Conservation (phyloP, 1,284 basidiomycete species). For the Sporisorium reilianum region DNA sequence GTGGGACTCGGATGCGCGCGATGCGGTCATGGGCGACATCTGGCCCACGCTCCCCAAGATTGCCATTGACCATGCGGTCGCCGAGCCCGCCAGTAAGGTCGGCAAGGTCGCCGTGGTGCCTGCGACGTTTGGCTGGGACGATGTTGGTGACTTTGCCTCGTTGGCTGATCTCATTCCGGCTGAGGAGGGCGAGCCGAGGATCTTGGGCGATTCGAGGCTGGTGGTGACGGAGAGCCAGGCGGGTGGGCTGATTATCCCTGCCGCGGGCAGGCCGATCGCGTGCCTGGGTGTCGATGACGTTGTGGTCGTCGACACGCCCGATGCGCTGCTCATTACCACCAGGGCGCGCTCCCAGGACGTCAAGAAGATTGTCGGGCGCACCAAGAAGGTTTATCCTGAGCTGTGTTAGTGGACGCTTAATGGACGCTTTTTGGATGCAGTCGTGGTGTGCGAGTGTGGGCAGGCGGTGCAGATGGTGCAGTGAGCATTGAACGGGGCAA, state of each 20-base stretch:
- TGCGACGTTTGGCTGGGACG: constrained; percentile 69
- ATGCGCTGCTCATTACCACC: constrained; percentile 67
- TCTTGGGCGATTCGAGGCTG: constrained; percentile 63
- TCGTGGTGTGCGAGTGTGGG: background rate
- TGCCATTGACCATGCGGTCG: constrained; percentile 69
- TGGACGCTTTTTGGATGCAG: background rate
- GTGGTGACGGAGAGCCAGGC: constrained; percentile 67
- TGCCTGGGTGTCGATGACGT: constrained; percentile 69
- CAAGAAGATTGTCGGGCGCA: constrained; percentile 67
- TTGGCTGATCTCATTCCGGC: constrained; percentile 68
- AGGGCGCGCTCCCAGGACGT: constrained; percentile 67
- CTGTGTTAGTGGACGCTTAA: constrained; percentile 46
- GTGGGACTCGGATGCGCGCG: constrained; percentile 60
- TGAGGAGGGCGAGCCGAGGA: constrained; percentile 67
- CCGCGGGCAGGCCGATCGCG: constrained; percentile 63
- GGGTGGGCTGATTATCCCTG: constrained; percentile 66
- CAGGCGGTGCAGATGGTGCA: background rate
- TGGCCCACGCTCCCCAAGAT: constrained; percentile 68
- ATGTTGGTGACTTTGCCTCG: constrained; percentile 67
- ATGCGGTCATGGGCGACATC: constrained; percentile 49
- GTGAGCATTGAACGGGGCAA: too few relatives aligned
- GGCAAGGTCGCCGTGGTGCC: constrained; percentile 68
- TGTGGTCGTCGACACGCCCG: constrained; percentile 67
- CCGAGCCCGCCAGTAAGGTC: constrained; percentile 66
- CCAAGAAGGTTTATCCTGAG: constrained; percentile 63